Base-by-base conservation (phyloP, 805 yeast genomes). In the Starmerella roubikii region DNA sequence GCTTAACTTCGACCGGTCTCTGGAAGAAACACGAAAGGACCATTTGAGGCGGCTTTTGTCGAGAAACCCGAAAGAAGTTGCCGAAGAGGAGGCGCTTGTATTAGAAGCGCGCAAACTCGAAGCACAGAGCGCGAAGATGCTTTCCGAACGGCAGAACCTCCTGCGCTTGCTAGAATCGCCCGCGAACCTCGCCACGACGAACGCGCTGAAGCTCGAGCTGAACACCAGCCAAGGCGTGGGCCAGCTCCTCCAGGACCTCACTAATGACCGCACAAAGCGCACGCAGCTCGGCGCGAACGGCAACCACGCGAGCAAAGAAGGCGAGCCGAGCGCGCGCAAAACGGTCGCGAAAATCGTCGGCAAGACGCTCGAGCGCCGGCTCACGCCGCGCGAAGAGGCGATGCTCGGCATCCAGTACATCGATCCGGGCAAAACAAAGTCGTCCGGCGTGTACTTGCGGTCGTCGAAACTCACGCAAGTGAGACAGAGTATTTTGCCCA, bases 11-110 rank as follows among this genome's bases (percentile, higher is more conserved):
- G 74, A 82, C 29, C 77, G 75, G 49, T 67, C 69, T 6, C 75
- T 72, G 47, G 98, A 91, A 56, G 44, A 69, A 17, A 83, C 77
- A 49, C 71, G 98, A 45, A 91, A 91, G 51, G 71, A 71, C 37
- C 88, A 88, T 54, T 60, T 91, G 33, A 77, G 76, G 50, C 72
- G 82, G 44, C 62, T 91, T 28, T 65, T 88, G 31, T 74, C 75
- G 27, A 66, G 99, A 49, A 75, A 88, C 2, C 96, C 98, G 1
- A 93, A 96, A 0, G 98, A 91, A 56, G 82, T 91, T 32, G 97
- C 97, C 0, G 98, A 91, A 61, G 99, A 91, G 55, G 97, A 91
- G 57, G 84, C 94, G 0, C 65, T 91, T 35, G 82, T 91, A 10
- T 76, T 88, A 23, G 98, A 91, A 56, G 93, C 96, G 2, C 72